phyloP scores from a whole-genome alignment of 192 early-diverging fungal species.

The Helicostylum pulchrum region DNA sequence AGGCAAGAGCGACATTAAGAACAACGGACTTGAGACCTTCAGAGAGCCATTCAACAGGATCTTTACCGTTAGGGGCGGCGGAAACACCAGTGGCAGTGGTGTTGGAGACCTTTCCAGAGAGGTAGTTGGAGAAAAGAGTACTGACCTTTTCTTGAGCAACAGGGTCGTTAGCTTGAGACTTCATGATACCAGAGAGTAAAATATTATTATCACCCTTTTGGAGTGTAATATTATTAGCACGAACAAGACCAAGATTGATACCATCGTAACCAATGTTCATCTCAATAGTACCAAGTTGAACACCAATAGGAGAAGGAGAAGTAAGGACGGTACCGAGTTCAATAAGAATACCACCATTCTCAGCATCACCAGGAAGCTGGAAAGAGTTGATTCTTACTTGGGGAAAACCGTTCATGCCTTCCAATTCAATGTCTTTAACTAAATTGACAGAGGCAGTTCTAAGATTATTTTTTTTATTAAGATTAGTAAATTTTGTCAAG shows the following conservation, averaged over 20 bases:
- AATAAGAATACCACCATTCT: conserved; percentile 52
- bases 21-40: conserved; percentile 47
- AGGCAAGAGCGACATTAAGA: conserved; percentile 47
- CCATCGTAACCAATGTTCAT: conserved; percentile 45
- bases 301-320: conserved; percentile 52
- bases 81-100: conserved; percentile 51
- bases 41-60: conserved; percentile 48
- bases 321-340: conserved; percentile 48
- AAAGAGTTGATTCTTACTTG: conserved; percentile 50
- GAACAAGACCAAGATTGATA: conserved; percentile 46
- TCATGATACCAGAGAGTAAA: conserved; percentile 47
- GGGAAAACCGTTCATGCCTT: conserved; percentile 56
- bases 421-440: conserved; percentile 20
- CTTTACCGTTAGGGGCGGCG: conserved; percentile 46
- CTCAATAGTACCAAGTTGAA: conserved; percentile 50
- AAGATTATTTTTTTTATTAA: no score
- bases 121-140: conserved; percentile 50
- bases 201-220: conserved; percentile 39
- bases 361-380: conserved; percentile 49
- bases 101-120: conserved; percentile 42
- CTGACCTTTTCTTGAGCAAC: conserved; percentile 42
- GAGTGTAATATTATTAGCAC: conserved; percentile 40
- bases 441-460: conserved; percentile 30
- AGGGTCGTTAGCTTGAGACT: conserved; percentile 42
- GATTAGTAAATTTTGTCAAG: neutral